Conservation (phyloP, 371 early-diverging fungal genomes). For the Batrachochytrium dendrobatidis region DNA sequence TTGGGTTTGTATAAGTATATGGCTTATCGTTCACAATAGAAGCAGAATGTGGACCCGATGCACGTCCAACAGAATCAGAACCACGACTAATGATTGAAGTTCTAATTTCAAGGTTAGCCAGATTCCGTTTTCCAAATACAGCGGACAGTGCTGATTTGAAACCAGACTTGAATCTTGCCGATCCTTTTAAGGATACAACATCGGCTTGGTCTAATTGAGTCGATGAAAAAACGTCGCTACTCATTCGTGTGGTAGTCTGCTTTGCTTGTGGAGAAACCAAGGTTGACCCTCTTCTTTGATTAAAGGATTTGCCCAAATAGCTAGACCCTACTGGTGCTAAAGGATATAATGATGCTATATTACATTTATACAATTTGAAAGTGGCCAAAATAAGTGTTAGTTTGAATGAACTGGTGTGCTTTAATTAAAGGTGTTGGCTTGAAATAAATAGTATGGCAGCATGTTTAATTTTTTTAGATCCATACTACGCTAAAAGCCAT, state of each 20-base stretch:
- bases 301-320: too few species aligned
- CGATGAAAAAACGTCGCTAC: constrained; percentile 5
- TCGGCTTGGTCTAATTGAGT: not conserved
- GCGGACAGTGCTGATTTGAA: constrained; percentile 1
- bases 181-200: not conserved
- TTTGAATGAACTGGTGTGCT: too few species aligned
- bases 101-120: not conserved
- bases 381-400: too few species aligned
- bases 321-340: too few species aligned
- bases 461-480: too few species aligned
- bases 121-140: constrained; percentile 1
- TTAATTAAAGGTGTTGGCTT: too few species aligned
- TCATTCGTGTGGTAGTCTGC: constrained; percentile 4
- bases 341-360: too few species aligned
- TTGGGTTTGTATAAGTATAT: not conserved
- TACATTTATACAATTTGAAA: too few species aligned
- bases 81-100: not conserved
- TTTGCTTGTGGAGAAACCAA: not conserved
- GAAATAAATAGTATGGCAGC: too few species aligned
- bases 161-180: constrained; percentile 2
- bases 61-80: not conserved
- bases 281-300: too few species aligned
- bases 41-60: not conserved
- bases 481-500: too few species aligned
- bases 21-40: not conserved